These are phyloP conservation scores for Pythium dissimile DNA, from an alignment of 352 stramenopile species.

Conservation along the genomic window DNA sequence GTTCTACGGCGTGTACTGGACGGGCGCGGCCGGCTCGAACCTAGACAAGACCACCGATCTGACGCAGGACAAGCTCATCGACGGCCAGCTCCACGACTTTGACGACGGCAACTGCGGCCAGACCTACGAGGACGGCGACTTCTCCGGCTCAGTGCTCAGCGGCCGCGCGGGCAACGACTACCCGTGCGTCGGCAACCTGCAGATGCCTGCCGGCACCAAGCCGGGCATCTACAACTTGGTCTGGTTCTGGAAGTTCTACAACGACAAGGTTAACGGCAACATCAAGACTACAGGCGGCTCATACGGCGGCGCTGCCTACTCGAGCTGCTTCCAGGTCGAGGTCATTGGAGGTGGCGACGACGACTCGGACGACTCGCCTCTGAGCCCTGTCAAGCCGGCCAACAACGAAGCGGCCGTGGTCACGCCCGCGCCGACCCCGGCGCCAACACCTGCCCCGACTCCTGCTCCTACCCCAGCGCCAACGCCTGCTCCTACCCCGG, in stretches of 20 bases:
- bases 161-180: slow-evolving; percentile 47
- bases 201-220: slow-evolving; percentile 36
- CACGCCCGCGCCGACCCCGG: not conserved
- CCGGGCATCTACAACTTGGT: slow-evolving; percentile 59
- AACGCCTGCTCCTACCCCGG: slow-evolving; percentile 8
- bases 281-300: slow-evolving; percentile 39
- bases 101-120: slow-evolving; percentile 65
- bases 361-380: slow-evolving; percentile 9
- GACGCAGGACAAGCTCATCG: slow-evolving; percentile 49
- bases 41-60: slow-evolving; percentile 48
- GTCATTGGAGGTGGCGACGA: slow-evolving; percentile 24
- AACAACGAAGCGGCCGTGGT: slow-evolving; percentile 14
- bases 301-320: slow-evolving; percentile 58
- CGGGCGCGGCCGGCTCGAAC: slow-evolving; percentile 28
- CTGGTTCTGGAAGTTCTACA: slow-evolving; percentile 76
- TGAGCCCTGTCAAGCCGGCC: slow-evolving; percentile 15
- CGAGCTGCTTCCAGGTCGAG: slow-evolving; percentile 58
- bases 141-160: slow-evolving; percentile 32
- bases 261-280: slow-evolving; percentile 42
- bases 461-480: slow-evolving; percentile 12
- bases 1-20: slow-evolving; percentile 66
- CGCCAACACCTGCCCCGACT: slow-evolving; percentile 1
- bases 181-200: slow-evolving; percentile 48
- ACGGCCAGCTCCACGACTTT: slow-evolving; percentile 63
- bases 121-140: slow-evolving; percentile 36